Evolutionary conservation across 768 basidiomycete genomes (phyloP), one percentile per base, ranked within the genome.

Genomic region (Lactarius vividus): DNA sequence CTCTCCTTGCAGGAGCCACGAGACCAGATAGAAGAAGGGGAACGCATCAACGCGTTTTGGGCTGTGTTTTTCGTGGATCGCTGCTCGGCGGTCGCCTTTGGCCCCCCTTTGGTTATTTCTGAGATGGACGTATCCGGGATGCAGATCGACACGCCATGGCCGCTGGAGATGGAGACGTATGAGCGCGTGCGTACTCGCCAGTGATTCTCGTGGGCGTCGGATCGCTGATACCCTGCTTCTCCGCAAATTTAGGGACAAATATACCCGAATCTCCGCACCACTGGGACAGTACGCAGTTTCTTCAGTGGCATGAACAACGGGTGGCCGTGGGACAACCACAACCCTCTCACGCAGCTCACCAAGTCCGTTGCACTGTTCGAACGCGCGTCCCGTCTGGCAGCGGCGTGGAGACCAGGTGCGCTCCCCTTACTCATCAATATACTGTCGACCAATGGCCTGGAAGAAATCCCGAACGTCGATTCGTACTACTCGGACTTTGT

Each of bases 1-100:
- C 59, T 71, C 23, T 54, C 75, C 2, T 73, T 85, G 69, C 71
- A 77, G n/a, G 69, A 81, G 71, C 69, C 79, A 52, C 71, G 61
- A 20, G 81, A 83, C 70, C 69, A 74, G 29, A 72, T 84, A n/a
- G 87, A 87, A 66, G 85, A 88, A 72, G 86, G 83, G 23, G 87
- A 88, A 71, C 79, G 85, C 37, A 86, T 88, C 64, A 85, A 84
- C 62, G 84, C 81, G 0, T 88, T 89, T 72, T 89, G 88, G 88
- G 76, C 83, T 0, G 84, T 84, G 8, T 82, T 85, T 67, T 76
- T 78, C 57, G 78, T 88, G 61, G 86, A 88, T 74, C 83, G 85
- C 61, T 80, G 80, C 70, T 80, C 85, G 68, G 77, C 83, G 1
- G 80, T 86, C 18, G 80, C 82, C 7, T 77, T 85, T 44, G 84